Percentiles rank a stretch among this genome's conserved stretches.
phyloP scores from a whole-genome alignment of 2,329 filamentous ascomycete species.

The Phyllosticta capitalensis region DNA sequence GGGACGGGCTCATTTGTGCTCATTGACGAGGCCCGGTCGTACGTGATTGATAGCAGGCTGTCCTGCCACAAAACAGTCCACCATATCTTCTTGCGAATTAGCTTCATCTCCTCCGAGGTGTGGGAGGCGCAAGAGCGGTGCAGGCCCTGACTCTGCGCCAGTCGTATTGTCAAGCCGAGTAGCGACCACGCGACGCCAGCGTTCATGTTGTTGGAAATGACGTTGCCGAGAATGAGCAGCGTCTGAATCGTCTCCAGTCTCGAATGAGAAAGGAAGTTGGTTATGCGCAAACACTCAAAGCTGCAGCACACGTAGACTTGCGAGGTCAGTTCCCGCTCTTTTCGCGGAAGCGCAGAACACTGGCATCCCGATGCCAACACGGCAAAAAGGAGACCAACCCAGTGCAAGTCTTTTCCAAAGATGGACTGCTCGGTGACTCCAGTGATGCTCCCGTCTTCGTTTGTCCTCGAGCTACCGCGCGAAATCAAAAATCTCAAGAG shows the following conservation, averaged over 20 bases:
- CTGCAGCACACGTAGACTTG: conserved; percentile 58
- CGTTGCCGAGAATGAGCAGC: conserved; percentile 52
- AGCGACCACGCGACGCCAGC: conserved; percentile 54
- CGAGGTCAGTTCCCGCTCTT: conserved; percentile 53
- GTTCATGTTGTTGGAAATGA: conserved; percentile 55
- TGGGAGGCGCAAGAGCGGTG: conserved; percentile 49
- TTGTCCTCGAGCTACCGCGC: conserved; percentile 34
- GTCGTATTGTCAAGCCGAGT: conserved; percentile 48
- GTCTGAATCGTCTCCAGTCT: conserved; percentile 54
- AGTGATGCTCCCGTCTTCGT: conserved; percentile 28
- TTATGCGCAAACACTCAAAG: conserved; percentile 55
- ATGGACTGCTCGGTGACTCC: conserved; percentile 45
- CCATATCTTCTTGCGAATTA: conserved; percentile 33
- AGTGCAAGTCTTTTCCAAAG: conserved; percentile 49
- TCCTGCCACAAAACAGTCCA: conserved; percentile 59
- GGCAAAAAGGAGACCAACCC: conserved; percentile 51
- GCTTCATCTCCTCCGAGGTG: conserved; percentile 36
- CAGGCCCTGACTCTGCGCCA: conserved; percentile 51
- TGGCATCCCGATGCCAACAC: conserved; percentile 54
- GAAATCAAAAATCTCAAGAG: conserved; percentile 45
- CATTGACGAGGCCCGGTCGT: conserved; percentile 49
- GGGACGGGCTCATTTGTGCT: conserved; percentile 41
- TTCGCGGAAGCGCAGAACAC: conserved; percentile 47
- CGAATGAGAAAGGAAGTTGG: conserved; percentile 53
- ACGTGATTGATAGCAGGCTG: conserved; percentile 53